Evolutionary conservation across 1,139 yeast genomes (phyloP), one percentile per base, ranked within the genome.

Genomic region (Ogataea hybrid): DNA sequence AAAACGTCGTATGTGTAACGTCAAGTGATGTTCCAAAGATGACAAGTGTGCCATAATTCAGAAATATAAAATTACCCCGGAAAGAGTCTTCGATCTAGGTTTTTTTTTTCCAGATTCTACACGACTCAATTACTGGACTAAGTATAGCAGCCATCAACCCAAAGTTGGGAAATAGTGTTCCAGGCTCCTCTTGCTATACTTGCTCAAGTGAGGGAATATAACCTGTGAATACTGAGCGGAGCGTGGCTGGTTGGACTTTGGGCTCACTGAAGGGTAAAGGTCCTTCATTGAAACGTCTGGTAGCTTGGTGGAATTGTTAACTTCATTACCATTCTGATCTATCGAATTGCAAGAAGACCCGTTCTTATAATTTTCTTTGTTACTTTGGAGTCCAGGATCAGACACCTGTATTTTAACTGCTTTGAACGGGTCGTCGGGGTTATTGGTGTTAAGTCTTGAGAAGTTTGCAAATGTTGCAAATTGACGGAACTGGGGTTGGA

Each of bases 1-100:
- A 25, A 58, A 46, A 1, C 48, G 39, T 17, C 75, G 57, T 9
- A 68, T 53, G 39, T 67, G 70, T 22, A 57, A 56, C 1, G 77
- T 70, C 17, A 71, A 58, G 12, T 53, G 54, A 22, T 60, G 62
- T 48, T 71, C 76, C 7, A 70, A 31, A 1, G 50, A 35, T 0
- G 71, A 68, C 10, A 67, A 32, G 6, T 47, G 49, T 9, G 47
- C 39, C 49, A 50, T 48, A 12, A 2, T 15, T 15, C 12, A 15
- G 21, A 3, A 9, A 11, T 12, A 12, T 27, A 28, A 37, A 25
- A 6, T 20, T 15, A 33, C 34, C 37, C 27, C 22, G 37, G 28
- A 28, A 16, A 15, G 31, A 28, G 31, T 28, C 14, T 25, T 29
- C 22, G 31, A 23, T 28, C 21, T 30, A 23, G 11, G 11, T 12